phyloP scores from a whole-genome alignment of 305 asterid genomes.

The Fraxinus dipetala region DNA sequence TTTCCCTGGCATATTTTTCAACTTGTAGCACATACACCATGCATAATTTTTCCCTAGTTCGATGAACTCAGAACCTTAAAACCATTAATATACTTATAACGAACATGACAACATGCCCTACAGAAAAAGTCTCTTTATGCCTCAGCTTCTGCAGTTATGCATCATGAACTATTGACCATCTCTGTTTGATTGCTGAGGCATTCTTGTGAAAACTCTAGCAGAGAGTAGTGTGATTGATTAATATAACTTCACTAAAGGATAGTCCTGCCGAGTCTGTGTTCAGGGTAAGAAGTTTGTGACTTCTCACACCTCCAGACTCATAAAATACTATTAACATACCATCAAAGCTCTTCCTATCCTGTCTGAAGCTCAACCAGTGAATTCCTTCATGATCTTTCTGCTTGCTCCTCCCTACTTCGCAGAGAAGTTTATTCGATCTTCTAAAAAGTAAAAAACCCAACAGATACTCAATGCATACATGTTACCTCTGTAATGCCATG shows the following conservation, averaged over 20 bases:
- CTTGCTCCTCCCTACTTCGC: background rate
- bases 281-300: background rate
- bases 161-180: background rate
- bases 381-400: background rate
- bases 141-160: background rate
- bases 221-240: background rate
- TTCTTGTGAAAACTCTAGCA: background rate
- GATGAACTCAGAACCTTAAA: background rate
- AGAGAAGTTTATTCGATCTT: background rate
- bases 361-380: background rate
- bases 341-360: background rate
- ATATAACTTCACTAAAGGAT: background rate
- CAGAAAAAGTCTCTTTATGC: background rate
- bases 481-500: background rate
- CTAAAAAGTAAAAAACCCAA: background rate
- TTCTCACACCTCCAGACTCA: background rate
- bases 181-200: background rate
- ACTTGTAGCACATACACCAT: background rate
- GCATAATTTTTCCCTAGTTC: background rate
- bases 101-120: background rate
- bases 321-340: background rate
- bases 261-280: background rate
- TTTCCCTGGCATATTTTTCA: background rate
- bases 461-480: background rate
- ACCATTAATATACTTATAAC: background rate